Evolutionary conservation across 495 filamentous ascomycete species (phyloP), one percentile per base, ranked within the genome.

Genomic region (Penicillium daleae): DNA sequence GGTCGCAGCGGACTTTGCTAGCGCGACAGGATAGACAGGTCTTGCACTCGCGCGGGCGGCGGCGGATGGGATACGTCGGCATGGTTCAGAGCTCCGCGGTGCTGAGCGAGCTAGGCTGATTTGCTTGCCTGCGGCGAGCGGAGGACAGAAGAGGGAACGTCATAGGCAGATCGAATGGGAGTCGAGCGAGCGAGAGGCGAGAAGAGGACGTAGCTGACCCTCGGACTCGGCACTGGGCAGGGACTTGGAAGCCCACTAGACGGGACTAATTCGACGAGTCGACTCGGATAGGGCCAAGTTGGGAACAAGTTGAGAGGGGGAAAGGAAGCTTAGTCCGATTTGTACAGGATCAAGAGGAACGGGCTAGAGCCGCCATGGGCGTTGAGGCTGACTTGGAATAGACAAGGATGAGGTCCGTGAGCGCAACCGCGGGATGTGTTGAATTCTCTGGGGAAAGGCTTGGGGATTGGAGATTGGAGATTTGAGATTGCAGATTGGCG

Each of bases 1-100:
- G 89, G 74, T 90, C 88, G 73, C 89, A 91, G 74, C 88, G 89
- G 51, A 82, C 78, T 69, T 82, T 82, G 66, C 79, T 78, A 48
- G 77, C 74, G 55, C 78, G 79, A 55, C 79, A 82, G n/a, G 78
- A 74, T 50, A 80, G 71, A 57, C 79, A 82, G 21, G 79, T 80
- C 71, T 82, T 82, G 62, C 78, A 80, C 62, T 80, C 78, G 62
- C 79, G 79, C 49, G 79, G 78, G 54, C 78, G 71, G 62, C 79
- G 79, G 46, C 78, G 78, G 58, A 80, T 74, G 50, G 78, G 77
- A 60, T 78, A 78, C 15, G 72, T 71, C 61, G 74, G 74, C 74
- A 78, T 67, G 35, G 63, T 66, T 59, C 53, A 63, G 27, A 60
- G 59, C 65, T 60, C 64, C 66, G 60, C 65, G 63, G 57, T 64